These are phyloP conservation scores for Pseudogymnoascus destructans DNA, from an alignment of 2,329 filamentous ascomycete genomes.

Conservation along the genomic window DNA sequence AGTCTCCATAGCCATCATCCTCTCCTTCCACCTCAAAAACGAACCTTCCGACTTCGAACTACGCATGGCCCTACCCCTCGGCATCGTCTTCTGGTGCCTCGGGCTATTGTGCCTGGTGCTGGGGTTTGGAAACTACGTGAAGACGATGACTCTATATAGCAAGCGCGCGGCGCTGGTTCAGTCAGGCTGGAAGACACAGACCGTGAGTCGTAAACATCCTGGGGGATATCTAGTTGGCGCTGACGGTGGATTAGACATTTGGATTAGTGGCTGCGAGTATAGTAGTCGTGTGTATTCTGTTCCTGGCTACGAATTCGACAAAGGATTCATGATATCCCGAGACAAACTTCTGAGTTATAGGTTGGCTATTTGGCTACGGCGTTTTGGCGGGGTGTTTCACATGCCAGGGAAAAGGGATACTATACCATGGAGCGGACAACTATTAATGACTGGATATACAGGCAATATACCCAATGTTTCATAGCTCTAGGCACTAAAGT, in stretches of 20 bases:
- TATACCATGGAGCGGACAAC: not conserved
- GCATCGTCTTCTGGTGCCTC: constrained; percentile 76
- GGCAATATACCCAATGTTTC: constrained; percentile 5
- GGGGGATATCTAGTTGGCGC: not conserved
- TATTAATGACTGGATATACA: constrained; percentile 4
- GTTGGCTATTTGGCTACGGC: not conserved
- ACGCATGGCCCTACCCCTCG: constrained; percentile 68
- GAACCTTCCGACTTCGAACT: constrained; percentile 58
- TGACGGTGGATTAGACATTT: constrained; percentile 38
- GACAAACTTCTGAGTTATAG: not conserved
- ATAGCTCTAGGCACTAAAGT: constrained; percentile 2
- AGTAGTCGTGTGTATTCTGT: constrained; percentile 49
- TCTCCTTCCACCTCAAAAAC: constrained; percentile 81
- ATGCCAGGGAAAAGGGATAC: not conserved
- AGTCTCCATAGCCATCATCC: constrained; percentile 76
- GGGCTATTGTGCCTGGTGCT: constrained; percentile 62
- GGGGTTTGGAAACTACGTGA: constrained; percentile 79
- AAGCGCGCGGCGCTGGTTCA: constrained; percentile 73
- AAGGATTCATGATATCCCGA: not conserved
- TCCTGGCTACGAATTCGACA: constrained; percentile 35
- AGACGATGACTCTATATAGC: constrained; percentile 68
- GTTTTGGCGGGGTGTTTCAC: not conserved
- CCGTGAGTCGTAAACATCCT: constrained; percentile 34
- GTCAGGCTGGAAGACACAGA: constrained; percentile 83
- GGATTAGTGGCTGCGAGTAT: constrained; percentile 48